These are phyloP conservation scores for Boechera divaricarpa DNA, from an alignment of 345 rosid species.

Conservation along the genomic window DNA sequence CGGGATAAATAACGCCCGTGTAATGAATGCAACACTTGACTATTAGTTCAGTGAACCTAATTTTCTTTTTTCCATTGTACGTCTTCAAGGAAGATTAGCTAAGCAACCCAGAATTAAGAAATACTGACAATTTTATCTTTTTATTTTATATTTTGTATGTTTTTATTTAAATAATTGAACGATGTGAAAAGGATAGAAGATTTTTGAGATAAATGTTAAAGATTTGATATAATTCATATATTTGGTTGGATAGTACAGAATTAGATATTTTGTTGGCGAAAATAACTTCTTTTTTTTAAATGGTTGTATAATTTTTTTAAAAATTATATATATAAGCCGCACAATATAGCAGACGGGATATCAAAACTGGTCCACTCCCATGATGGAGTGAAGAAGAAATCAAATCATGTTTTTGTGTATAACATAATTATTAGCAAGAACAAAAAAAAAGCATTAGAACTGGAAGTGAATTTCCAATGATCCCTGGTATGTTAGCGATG, in stretches of 20 bases:
- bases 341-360: not conserved
- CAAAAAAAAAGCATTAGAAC: not conserved
- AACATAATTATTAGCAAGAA: not conserved
- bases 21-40: conserved; percentile 32
- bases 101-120: not conserved
- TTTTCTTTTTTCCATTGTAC: not conserved
- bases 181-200: conserved; percentile 6
- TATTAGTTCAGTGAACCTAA: conserved; percentile 24
- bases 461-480: not conserved
- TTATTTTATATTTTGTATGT: not conserved
- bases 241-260: not conserved
- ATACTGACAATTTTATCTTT: conserved; percentile 7
- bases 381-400: not conserved
- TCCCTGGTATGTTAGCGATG: too few relatives aligned
- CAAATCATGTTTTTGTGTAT: not conserved
- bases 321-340: not conserved
- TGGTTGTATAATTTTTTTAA: too few relatives aligned
- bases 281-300: too few relatives aligned
- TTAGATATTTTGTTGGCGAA: conserved; percentile 1
- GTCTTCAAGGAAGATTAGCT: conserved; percentile 16
- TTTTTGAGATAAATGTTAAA: not conserved
- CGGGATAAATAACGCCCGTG: not conserved
- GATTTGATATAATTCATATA: not conserved
- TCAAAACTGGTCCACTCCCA: not conserved
- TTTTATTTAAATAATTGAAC: conserved; percentile 13